Base-by-base conservation (phyloP, 345 rosid genomes). In the Isatis tinctoria region DNA sequence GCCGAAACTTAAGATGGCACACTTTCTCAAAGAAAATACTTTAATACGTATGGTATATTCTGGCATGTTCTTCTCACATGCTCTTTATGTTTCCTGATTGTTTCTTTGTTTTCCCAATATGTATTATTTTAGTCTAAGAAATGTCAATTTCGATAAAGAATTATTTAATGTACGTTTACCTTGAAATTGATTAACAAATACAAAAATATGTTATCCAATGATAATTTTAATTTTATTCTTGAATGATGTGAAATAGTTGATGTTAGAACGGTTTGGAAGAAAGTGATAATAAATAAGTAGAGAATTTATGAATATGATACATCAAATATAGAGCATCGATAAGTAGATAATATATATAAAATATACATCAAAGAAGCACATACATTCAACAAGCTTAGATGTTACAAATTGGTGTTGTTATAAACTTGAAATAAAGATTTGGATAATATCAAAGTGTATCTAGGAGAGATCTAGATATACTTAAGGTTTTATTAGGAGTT, bases 361-460 rank as follows among this genome's bases (percentile, higher is more conserved):
- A 48, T 3, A 57, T 8, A 6, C 35, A 62, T 52, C 53, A 53
- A 43, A 56, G 57, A 39, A 27, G 27, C 20, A 67, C 61, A 48
- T 37, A 36, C 53, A 59, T 66, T 37, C 60, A 57, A 24, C 48
- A 58, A 12, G 67, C 44, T 37, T 67, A 67, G 24, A 48, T 40
- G 35, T 48, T 39, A 60, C 68, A 74, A 59, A 67, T 20, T 67
- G n/a, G n/a, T n/a, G n/a, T n/a, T n/a, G n/a, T n/a, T n/a, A n/a
- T n/a, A n/a, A n/a, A n/a, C n/a, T n/a, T n/a, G n/a, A n/a, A n/a
- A n/a, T n/a, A n/a, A n/a, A n/a, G n/a, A n/a, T n/a, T n/a, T n/a
- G n/a, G n/a, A n/a, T n/a, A n/a, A n/a, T n/a, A n/a, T n/a, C n/a
- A n/a, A n/a, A n/a, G n/a, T n/a, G n/a, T n/a, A n/a, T n/a, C n/a